Conservation (phyloP, 352 stramenopile species). For the Phytophthora hybrid region DNA sequence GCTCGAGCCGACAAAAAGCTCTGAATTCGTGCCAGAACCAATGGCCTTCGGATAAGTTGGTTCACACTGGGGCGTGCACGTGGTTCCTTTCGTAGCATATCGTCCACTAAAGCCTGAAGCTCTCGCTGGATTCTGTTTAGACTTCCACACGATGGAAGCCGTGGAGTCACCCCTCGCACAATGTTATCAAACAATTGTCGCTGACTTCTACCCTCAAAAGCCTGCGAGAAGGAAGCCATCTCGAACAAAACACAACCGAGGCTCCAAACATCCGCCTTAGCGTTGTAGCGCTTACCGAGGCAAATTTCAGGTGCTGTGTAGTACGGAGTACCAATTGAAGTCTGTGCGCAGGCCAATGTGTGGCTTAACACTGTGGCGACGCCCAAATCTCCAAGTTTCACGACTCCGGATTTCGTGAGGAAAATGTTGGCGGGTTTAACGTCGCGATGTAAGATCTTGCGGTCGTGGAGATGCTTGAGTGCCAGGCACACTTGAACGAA, state of each 20-base stretch:
- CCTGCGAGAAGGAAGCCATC: constrained; percentile 87
- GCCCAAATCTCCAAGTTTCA: constrained; percentile 85
- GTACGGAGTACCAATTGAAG: constrained; percentile 86
- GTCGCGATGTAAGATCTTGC: constrained; percentile 90
- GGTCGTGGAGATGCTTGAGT: constrained; percentile 82
- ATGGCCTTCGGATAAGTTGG: constrained; percentile 58
- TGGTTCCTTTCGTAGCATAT: constrained; percentile 74
- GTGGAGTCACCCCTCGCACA: constrained; percentile 36
- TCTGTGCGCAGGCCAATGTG: constrained; percentile 77
- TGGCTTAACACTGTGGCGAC: constrained; percentile 79
- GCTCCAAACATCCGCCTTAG: constrained; percentile 96
- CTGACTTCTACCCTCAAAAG: constrained; percentile 89
- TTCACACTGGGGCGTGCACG: constrained; percentile 72
- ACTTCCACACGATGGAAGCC: constrained; percentile 18
- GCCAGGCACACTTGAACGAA: constrained; percentile 81
- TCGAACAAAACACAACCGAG: constrained; percentile 95
- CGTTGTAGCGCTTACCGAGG: constrained; percentile 92
- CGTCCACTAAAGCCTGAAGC: constrained; percentile 48
- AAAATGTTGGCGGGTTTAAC: constrained; percentile 92
- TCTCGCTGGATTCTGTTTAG: constrained; percentile 27
- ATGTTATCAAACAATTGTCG: constrained; percentile 85
- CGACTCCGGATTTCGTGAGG: constrained; percentile 64
- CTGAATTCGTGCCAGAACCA: constrained; percentile 75
- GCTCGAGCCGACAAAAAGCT: constrained; percentile 65
- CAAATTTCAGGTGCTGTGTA: constrained; percentile 96